Base-by-base conservation (phyloP, 192 early-diverging fungal species). In the Chytriomyces sp. region DNA sequence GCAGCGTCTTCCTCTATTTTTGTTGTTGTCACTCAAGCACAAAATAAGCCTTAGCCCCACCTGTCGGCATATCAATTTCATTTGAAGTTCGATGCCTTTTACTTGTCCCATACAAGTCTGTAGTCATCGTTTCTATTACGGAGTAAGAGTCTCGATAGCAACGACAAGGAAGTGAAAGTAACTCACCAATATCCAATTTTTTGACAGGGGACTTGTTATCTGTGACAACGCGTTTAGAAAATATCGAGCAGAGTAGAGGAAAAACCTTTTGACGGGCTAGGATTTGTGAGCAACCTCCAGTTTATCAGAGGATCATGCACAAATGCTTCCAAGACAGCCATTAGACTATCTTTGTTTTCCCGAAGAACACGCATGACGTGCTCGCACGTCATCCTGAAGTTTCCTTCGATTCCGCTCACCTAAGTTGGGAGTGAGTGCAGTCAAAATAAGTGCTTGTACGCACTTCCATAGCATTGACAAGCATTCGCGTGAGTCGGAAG, bases 311-410 rank as follows among this genome's bases (percentile, higher is more conserved):
- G 96, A 75, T 99, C 96, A 78, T 96, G 93, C 5, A 99, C 95
- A 81, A 99, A 99, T 3, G 96, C 94, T 72, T 99, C 96, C 17
- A 99, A 79, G 4, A 99, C 94, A 40, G 96, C 96, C 96, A 99
- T 99, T 70, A 99, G 80, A 76, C 91, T 92, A 73, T 99, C 96
- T 70, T 95, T 94, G 84, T 99, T 96, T 17, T 91, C 90, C 2
- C 96, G 84, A 54, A 99, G 78, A 2, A 99, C 94, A 3, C 91
- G 84, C 96, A 99, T 98, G 3, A 96, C 95, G 64, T 94, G 89
- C 76, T 98, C 92, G 77, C 94, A 96, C 0, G 98, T 96, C 28
- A 92, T 93, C 65, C 93, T 88, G 85, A 97, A 99, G 71, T 90
- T 93, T 59, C 98, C 98, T 77, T 99, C 94, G 38, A 96, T 95